Conservation (phyloP, 2,329 filamentous ascomycete species). For the Fusarium sp. region DNA sequence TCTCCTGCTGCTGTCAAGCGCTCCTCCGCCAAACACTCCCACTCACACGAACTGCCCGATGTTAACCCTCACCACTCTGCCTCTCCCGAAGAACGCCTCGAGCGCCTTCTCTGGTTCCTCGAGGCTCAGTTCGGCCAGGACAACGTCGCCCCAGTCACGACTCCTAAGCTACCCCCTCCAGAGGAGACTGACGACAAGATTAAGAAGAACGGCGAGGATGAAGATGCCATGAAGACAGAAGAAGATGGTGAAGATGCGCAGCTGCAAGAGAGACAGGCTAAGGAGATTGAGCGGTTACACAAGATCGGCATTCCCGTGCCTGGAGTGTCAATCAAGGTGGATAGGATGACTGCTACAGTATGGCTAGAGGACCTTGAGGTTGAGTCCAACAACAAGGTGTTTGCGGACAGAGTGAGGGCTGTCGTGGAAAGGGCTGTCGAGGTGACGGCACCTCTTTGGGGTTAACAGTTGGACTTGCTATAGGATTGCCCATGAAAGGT, state of each 20-base stretch:
- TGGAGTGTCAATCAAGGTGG: constrained; percentile 86
- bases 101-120: constrained; percentile 92
- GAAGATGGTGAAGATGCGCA: constrained; percentile 58
- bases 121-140: constrained; percentile 95
- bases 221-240: constrained; percentile 52
- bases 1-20: constrained; percentile 95
- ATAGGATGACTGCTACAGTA: constrained; percentile 87
- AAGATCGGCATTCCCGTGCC: constrained; percentile 90
- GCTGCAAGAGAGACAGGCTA: constrained; percentile 68
- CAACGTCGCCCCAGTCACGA: constrained; percentile 81
- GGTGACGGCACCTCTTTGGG: constrained; percentile 82
- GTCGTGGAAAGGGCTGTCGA: constrained; percentile 93
- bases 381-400: constrained; percentile 82
- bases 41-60: constrained; percentile 58
- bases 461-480: constrained; percentile 48
- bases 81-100: constrained; percentile 80
- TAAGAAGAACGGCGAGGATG: constrained; percentile 54
- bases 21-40: constrained; percentile 51
- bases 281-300: constrained; percentile 83
- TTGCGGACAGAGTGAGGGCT: constrained; percentile 86
- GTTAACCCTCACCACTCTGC: constrained; percentile 81
- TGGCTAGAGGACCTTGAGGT: constrained; percentile 95
- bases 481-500: background rate
- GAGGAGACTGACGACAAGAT: constrained; percentile 52
- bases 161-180: constrained; percentile 66